Evolutionary conservation across 2,329 filamentous ascomycete species (phyloP), one percentile per base, ranked within the genome.

Genomic region (Paramyrothecium roridum): DNA sequence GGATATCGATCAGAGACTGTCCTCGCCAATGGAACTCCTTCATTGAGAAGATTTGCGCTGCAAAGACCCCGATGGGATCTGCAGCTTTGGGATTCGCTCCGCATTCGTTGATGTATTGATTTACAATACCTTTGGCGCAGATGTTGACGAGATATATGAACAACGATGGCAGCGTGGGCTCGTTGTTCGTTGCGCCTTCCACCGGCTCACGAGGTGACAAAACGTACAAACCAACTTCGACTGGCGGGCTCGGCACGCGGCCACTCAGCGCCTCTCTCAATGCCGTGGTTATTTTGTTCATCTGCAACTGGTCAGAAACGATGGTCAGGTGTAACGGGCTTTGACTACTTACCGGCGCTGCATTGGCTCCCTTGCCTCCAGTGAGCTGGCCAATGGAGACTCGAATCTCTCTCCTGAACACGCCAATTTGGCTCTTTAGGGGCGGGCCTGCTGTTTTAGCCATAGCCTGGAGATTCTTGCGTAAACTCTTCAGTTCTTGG

Each of bases 61-160:
- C 81, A 22, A 93, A 79, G 22, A 93, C 83, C n/a, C 91, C 91
- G 48, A 96, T 81, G 1, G 90, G 88, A 62, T 95, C 89, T 11
- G 90, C 91, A 7, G 83, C 80, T 58, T 82, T 83, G 1, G 84
- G 80, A 53, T 85, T 83, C 22, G 84, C 81, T 12, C 81, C 80
- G 49, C 85, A 87, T 70, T 91, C 87, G 52, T 80, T 82, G 59
- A 86, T 80, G 63, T 88, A 87, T 60, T 92, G 89, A 49, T 80
- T 82, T 57, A 95, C 80, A 55, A 92, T 78, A 47, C 79, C 78
- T 70, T 96, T 96, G 61, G 87, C 78, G 59, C 93, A 87, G 52
- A 89, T 85, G 63, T 90, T 92, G 55, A 96, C 78, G 2, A 91
- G 79, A 67, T 92, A 96, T 23, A 96, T 74, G 59, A 90, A 83